Percentiles rank a stretch among this genome's conserved stretches.
Conservation (phyloP, 257 asterid species). For the Ligustrum vulgare region DNA sequence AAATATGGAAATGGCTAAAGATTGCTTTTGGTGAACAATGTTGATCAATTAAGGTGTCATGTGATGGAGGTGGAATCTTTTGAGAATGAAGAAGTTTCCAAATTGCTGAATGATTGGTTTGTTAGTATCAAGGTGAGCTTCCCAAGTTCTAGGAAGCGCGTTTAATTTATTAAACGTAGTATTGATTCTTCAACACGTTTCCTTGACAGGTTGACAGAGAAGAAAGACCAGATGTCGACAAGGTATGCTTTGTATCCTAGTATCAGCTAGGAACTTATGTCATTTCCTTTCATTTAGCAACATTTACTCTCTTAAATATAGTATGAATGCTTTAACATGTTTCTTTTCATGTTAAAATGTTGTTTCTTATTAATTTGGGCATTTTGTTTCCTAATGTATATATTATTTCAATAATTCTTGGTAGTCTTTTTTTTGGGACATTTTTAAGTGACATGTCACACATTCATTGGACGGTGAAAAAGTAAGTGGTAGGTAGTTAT, state of each 20-base stretch:
- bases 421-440: too few species aligned
- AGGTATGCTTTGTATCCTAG: conserved; percentile 42
- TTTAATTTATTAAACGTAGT: background rate
- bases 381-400: background rate
- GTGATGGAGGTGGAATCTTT: conserved; percentile 99
- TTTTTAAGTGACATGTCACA: too few species aligned
- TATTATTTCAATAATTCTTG: too few species aligned
- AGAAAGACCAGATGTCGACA: conserved; percentile 97
- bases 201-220: conserved; percentile 82
- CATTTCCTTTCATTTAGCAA: background rate
- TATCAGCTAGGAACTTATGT: background rate
- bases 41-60: conserved; percentile 72
- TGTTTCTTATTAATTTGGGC: background rate
- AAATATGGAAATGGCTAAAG: background rate
- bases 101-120: conserved; percentile 84
- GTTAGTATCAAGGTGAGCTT: conserved; percentile 79
- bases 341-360: background rate
- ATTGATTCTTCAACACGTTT: background rate
- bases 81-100: conserved; percentile 78
- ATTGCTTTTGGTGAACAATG: conserved; percentile 5
- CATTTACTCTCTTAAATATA: background rate
- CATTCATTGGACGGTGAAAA: too few species aligned
- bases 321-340: background rate
- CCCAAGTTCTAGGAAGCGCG: background rate
- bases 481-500: too few species aligned